A percentile compares a stretch with the other conserved stretches of the same genome.
Conservation (phyloP, 2,329 filamentous ascomycete genomes). For the Stachybotrys chlorohalonatus region DNA sequence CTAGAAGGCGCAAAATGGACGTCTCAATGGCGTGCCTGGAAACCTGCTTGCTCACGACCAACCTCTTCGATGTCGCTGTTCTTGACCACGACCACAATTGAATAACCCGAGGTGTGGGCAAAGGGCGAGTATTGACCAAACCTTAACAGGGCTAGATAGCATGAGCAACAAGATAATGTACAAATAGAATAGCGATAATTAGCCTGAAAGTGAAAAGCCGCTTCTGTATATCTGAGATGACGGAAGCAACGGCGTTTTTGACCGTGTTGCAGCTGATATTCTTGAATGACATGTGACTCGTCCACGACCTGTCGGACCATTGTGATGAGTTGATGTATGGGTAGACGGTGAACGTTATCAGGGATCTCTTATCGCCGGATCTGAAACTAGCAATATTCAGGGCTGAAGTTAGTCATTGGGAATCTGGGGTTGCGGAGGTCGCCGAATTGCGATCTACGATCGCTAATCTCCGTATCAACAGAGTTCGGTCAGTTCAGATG, state of each 20-base stretch:
- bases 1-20: background rate
- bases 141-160: too few relatives aligned
- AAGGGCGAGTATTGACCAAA: too few relatives aligned
- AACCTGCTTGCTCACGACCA: background rate
- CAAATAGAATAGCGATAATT: too few relatives aligned
- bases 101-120: background rate
- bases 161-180: too few relatives aligned
- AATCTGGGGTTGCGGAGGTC: background rate
- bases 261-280: background rate
- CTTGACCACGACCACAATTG: background rate
- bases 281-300: background rate
- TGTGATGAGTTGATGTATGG: background rate
- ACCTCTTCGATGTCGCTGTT: background rate
- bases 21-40: slow-evolving; percentile 1
- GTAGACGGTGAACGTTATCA: background rate
- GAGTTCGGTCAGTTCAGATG: background rate
- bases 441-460: background rate
- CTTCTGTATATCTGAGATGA: background rate
- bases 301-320: background rate
- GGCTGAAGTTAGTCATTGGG: background rate
- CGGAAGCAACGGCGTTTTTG: background rate
- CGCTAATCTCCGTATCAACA: background rate
- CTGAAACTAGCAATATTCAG: background rate
- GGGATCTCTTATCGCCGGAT: background rate
- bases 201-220: background rate